A percentile compares a stretch with the other conserved stretches of the same genome.
Evolutionary conservation across 169 alveolate genomes (phyloP).

Genomic region (Plasmodium berghei): DNA sequence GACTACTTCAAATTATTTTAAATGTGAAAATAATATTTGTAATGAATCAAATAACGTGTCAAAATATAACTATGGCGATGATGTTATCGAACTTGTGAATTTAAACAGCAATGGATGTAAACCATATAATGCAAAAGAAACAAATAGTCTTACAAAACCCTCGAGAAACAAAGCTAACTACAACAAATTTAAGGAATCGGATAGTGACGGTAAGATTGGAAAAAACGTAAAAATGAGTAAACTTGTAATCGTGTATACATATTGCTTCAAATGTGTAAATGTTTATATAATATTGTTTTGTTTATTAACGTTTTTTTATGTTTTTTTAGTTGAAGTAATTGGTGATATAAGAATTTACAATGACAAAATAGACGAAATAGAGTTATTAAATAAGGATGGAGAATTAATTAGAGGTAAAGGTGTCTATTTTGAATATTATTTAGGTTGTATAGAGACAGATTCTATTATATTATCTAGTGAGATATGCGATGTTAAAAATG

Average conservation of each 20-base stretch:
- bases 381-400: constrained; percentile 22
- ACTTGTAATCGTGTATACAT: not conserved
- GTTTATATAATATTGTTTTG: not conserved
- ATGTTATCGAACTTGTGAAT: constrained; percentile 58
- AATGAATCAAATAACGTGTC: constrained; percentile 11
- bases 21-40: constrained; percentile 26
- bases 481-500: constrained; percentile 53
- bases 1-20: constrained; percentile 65
- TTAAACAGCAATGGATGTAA: constrained; percentile 39
- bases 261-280: not conserved
- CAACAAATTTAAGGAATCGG: constrained; percentile 8
- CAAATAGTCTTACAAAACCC: not conserved
- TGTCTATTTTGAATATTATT: constrained; percentile 60
- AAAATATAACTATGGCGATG: constrained; percentile 34
- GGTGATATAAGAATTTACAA: constrained; percentile 35
- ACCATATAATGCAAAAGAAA: not conserved
- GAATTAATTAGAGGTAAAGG: constrained; percentile 56
- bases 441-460: constrained; percentile 70
- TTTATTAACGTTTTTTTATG: not conserved
- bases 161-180: not conserved
- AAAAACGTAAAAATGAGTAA: not conserved
- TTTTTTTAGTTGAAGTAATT: constrained; percentile 44
- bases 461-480: constrained; percentile 65
- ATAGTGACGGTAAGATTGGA: constrained; percentile 40
- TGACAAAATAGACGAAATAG: constrained; percentile 49